A percentile compares a stretch with the other conserved stretches of the same genome.
Conservation (phyloP, 768 basidiomycete genomes). For the Cantharellus cinnabarinus region DNA sequence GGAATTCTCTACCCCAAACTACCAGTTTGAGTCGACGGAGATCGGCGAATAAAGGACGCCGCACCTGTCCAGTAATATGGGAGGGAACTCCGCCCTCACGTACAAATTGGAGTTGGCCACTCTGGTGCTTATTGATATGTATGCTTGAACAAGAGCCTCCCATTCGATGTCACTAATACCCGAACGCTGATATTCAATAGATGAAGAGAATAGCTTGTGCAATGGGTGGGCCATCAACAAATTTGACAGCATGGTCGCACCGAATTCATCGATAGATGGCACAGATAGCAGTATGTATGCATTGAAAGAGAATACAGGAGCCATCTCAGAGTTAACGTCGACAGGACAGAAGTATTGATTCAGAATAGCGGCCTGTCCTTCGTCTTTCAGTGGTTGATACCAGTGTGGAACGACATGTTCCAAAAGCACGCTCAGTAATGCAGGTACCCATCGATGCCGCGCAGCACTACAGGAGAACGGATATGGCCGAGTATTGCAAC, state of each 20-base stretch:
- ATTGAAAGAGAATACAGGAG: neutral
- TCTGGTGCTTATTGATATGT: neutral
- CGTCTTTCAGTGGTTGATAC: neutral
- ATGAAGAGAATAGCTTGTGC: neutral
- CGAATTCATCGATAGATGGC: neutral
- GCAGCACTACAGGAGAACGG: neutral
- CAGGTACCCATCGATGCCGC: neutral
- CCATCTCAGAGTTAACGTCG: neutral
- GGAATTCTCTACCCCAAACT: constrained; percentile 15
- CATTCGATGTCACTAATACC: neutral
- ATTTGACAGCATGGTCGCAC: neutral
- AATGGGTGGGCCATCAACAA: neutral
- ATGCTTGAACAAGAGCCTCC: neutral
- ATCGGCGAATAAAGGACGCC: neutral
- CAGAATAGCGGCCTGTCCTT: neutral
- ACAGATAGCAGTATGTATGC: neutral
- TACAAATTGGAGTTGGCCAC: neutral
- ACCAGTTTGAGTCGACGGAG: neutral
- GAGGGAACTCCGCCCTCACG: neutral
- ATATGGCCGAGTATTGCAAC: neutral
- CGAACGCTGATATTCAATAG: neutral
- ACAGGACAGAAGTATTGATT: neutral
- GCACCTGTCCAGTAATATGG: neutral
- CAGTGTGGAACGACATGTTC: neutral
- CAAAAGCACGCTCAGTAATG: neutral